Evolutionary conservation across 495 filamentous ascomycete species (phyloP), one percentile per base, ranked within the genome.

Genomic region (Trichoderma gamsii): DNA sequence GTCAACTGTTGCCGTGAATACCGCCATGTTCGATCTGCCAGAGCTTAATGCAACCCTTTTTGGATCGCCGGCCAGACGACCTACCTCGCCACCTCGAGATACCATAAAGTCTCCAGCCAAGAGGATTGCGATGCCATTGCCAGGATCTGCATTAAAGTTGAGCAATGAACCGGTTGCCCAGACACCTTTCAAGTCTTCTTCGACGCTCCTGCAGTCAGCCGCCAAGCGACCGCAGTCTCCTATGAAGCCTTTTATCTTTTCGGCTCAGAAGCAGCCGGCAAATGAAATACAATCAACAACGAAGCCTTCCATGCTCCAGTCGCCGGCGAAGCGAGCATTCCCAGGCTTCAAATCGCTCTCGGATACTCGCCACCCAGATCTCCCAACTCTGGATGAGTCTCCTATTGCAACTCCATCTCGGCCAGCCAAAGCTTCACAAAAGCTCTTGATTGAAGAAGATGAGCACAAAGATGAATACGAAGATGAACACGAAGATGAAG

Each of bases 71-170:
- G 82, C 82, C 66, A 81, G 80, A 25, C 75, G 82, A 16, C 77
- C 78, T 6, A 78, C 81, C 0, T 65, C 76, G 4, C 81, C 6
- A 81, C 84, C 3, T 82, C 76, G 67, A 85, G 79, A 83, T 46
- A 70, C 72, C 9, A 76, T 86, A 70, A 81, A 76, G 61, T 79
- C 78, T 18, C 81, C 78, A 65, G 82, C 78, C 38, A 85, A 73
- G 75, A 84, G 82, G 29, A 80, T 73, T 0, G 83, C 76, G 65
- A 74, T 84, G 66, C 80, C 81, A 69, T 79, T 80, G 27, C 76
- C 79, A 35, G 79, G 80, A 61, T 79, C 83, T 1, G 77, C 81
- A 5, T 79, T 77, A 71, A 80, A 52, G 11, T 64, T 70, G 3
- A 68, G 73, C 12, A 23, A 25, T n/a, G n/a, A 44, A 1, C 16